A percentile compares a stretch with the other conserved stretches of the same genome.
Evolutionary conservation across 164 flowering plant species (phyloP).

Genomic region (Vitis labrusca): DNA sequence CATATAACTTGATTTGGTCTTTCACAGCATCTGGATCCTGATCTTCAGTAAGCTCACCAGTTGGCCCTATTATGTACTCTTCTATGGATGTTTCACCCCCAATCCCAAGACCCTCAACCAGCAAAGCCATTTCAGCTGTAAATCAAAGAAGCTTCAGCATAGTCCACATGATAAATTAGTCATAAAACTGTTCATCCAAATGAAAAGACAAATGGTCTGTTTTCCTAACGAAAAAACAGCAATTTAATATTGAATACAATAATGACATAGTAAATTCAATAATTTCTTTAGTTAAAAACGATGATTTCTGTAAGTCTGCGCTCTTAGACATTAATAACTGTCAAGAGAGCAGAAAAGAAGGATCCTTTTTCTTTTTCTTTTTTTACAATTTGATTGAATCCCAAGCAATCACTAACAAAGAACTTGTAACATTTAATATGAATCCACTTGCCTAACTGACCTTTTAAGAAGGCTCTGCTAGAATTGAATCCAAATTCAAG

Average conservation of each 20-base stretch:
- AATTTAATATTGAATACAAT: background rate
- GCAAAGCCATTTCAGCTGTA: conserved; percentile 92
- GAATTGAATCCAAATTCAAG: too few species aligned
- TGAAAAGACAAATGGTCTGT: background rate
- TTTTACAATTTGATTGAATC: too few species aligned
- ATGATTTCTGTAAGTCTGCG: too few species aligned
- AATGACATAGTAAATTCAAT: background rate
- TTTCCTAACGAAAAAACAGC: too few species aligned
- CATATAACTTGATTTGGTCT: conserved; percentile 68
- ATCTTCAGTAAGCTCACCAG: conserved; percentile 52
- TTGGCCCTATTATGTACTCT: conserved; percentile 83
- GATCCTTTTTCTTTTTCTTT: too few species aligned
- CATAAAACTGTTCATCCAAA: background rate
- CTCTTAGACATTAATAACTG: background rate
- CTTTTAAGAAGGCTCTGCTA: too few species aligned
- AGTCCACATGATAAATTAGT: background rate
- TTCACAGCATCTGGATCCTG: conserved; percentile 41
- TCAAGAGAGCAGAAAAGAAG: too few species aligned
- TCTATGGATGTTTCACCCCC: conserved; percentile 88
- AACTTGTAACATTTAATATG: too few species aligned
- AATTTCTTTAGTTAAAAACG: background rate
- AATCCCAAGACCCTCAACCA: conserved; percentile 90
- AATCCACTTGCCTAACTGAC: too few species aligned
- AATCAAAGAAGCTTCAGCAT: conserved; percentile 11
- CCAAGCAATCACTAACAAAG: too few species aligned